A percentile compares a stretch with the other conserved stretches of the same genome.
Evolutionary conservation across 768 basidiomycete genomes (phyloP).

Genomic region (Cystofilobasidium ferigula): DNA sequence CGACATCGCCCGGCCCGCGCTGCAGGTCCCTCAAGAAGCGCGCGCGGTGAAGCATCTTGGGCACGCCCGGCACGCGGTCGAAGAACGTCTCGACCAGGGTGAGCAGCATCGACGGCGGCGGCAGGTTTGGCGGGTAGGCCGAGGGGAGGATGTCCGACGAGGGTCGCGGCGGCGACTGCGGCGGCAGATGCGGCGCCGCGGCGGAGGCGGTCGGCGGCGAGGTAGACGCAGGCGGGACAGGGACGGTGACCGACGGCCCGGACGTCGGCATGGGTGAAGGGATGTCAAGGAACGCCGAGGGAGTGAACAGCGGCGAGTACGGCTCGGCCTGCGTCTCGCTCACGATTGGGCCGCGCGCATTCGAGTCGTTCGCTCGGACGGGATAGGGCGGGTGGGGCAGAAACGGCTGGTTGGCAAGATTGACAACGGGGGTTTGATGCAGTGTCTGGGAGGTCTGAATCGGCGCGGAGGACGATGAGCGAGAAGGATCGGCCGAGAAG

Average conservation of each 20-base stretch:
- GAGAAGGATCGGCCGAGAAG: no score
- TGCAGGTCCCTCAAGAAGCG: neutral
- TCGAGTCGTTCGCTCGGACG: no score
- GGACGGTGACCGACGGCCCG: neutral
- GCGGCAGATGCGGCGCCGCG: slow-evolving; percentile 2
- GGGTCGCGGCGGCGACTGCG: slow-evolving; percentile 9
- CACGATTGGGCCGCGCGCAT: no score
- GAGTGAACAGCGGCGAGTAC: no score
- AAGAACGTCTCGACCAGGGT: slow-evolving; percentile 22
- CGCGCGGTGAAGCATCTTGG: slow-evolving; percentile 12
- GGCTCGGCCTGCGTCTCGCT: no score
- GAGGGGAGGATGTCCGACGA: slow-evolving; percentile 10
- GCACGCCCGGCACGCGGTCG: slow-evolving; percentile 6
- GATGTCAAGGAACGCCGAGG: no score
- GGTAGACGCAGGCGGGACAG: neutral
- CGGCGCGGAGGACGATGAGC: no score
- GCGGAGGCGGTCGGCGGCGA: neutral
- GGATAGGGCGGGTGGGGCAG: no score
- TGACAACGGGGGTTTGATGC: no score
- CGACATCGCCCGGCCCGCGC: neutral
- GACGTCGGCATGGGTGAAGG: no score
- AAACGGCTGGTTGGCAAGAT: no score
- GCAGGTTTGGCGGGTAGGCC: slow-evolving; percentile 11
- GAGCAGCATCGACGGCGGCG: slow-evolving; percentile 11
- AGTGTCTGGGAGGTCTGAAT: no score